Evolutionary conservation across 352 stramenopile species (phyloP).

Genomic region (Phytophthora macrochlamydospora): DNA sequence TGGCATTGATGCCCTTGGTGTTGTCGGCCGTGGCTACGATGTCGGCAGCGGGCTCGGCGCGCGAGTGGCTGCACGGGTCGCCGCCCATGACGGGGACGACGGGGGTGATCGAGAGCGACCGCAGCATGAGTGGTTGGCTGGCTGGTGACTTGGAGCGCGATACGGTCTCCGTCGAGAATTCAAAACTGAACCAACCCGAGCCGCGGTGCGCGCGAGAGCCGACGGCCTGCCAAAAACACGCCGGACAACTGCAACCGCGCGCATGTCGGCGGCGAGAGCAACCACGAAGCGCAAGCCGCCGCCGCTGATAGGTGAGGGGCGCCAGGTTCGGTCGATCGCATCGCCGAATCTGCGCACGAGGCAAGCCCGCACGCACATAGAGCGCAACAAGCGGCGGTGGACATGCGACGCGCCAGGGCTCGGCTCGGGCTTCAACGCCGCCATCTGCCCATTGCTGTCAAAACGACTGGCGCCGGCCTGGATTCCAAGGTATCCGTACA

Average conservation of each 20-base stretch:
- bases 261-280: neutral
- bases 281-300: neutral
- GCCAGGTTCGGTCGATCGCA: constrained; percentile 12
- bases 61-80: constrained; percentile 23
- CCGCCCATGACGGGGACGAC: constrained; percentile 27
- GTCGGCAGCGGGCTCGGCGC: constrained; percentile 30
- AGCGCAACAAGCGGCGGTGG: neutral
- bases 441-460: neutral
- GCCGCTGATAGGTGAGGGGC: neutral
- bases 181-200: constrained; percentile 18
- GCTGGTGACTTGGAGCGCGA: neutral
- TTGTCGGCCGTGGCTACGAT: constrained; percentile 21
- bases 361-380: constrained; percentile 3
- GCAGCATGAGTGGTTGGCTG: constrained; percentile 28
- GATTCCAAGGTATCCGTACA: constrained; percentile 4
- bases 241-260: constrained; percentile 18
- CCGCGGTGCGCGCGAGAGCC: neutral
- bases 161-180: constrained; percentile 10
- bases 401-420: constrained; percentile 19
- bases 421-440: constrained; percentile 10
- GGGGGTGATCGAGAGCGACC: constrained; percentile 40
- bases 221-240: constrained; percentile 16
- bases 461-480: constrained; percentile 17
- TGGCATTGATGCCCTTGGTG: constrained; percentile 28
- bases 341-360: constrained; percentile 22